Conservation (phyloP, 768 basidiomycete species). For the Vishniacozyma victoriae region DNA sequence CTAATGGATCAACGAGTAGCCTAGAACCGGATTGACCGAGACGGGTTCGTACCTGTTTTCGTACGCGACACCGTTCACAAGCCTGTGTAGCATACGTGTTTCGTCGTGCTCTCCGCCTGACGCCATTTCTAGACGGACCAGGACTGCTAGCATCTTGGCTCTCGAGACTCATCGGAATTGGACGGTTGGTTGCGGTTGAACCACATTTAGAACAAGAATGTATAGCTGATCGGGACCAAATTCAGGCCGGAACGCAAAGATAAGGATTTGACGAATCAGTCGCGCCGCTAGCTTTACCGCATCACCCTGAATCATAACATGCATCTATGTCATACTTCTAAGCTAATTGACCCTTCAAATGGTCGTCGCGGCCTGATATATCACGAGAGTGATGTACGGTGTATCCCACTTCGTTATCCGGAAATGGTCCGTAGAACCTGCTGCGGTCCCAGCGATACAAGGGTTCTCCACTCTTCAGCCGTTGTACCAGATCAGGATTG, state of each 20-base stretch:
- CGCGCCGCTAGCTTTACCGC: too few species aligned
- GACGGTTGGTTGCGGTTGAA: too few species aligned
- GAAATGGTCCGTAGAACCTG: slow-evolving; percentile 39
- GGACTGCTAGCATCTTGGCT: too few species aligned
- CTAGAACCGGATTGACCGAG: background rate
- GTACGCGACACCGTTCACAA: slow-evolving; percentile 13
- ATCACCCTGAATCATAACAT: too few species aligned
- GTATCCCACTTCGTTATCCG: slow-evolving; percentile 38
- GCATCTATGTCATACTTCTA: too few species aligned
- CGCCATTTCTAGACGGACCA: too few species aligned
- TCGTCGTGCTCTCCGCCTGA: slow-evolving; percentile 10
- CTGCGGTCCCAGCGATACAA: slow-evolving; percentile 17
- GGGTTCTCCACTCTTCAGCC: slow-evolving; percentile 6
- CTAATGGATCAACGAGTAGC: too few species aligned
- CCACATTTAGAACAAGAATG: too few species aligned
- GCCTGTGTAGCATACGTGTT: slow-evolving; percentile 14
- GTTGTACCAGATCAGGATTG: slow-evolving; percentile 11
- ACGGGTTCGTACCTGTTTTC: slow-evolving; percentile 12
- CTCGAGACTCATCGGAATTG: too few species aligned
- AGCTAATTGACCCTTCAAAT: slow-evolving; percentile 8
- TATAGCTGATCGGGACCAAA: too few species aligned
- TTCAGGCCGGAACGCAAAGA: too few species aligned
- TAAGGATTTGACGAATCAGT: too few species aligned
- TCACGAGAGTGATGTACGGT: slow-evolving; percentile 23
- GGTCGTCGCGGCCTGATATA: slow-evolving; percentile 2